These are phyloP conservation scores for Phytophthora chlamydospora DNA, from an alignment of 352 stramenopile species.

Conservation along the genomic window DNA sequence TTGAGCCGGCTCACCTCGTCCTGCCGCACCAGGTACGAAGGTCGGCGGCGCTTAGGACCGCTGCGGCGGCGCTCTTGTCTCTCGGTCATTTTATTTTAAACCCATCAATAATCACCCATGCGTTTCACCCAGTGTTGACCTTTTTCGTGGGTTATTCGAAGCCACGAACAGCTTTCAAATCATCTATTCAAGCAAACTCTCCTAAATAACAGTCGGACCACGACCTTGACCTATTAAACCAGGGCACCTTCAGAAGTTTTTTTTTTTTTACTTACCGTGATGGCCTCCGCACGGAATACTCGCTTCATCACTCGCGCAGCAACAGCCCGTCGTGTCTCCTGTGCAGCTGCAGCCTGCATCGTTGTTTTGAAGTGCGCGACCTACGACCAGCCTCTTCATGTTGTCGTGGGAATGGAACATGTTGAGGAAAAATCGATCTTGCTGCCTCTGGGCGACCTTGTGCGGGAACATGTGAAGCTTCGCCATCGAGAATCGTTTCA, in stretches of 20 bases:
- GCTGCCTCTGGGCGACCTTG: conserved; percentile 58
- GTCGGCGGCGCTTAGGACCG: conserved; percentile 20
- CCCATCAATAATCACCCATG: neutral
- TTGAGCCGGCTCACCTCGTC: conserved; percentile 35
- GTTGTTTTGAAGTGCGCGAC: conserved; percentile 35
- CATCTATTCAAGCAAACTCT: too few relatives aligned
- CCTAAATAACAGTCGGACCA: too few relatives aligned
- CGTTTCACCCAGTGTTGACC: too few relatives aligned
- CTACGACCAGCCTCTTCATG: conserved; percentile 60
- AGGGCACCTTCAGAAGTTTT: neutral
- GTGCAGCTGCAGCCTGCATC: conserved; percentile 33
- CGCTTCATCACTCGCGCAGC: conserved; percentile 28
- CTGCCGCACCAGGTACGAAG: conserved; percentile 37
- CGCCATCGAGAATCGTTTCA: conserved; percentile 73
- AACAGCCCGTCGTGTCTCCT: conserved; percentile 26
- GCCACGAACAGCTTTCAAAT: too few relatives aligned
- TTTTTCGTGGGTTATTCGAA: too few relatives aligned
- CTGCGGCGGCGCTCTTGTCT: neutral
- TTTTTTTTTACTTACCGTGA: conserved; percentile 14
- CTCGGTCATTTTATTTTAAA: neutral
- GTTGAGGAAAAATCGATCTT: conserved; percentile 58
- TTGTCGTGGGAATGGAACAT: conserved; percentile 64
- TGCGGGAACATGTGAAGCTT: conserved; percentile 81
- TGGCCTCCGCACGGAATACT: conserved; percentile 27
- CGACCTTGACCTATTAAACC: too few relatives aligned